Base-by-base conservation (phyloP, 257 asterid species). In the Penstemon newberryi region DNA sequence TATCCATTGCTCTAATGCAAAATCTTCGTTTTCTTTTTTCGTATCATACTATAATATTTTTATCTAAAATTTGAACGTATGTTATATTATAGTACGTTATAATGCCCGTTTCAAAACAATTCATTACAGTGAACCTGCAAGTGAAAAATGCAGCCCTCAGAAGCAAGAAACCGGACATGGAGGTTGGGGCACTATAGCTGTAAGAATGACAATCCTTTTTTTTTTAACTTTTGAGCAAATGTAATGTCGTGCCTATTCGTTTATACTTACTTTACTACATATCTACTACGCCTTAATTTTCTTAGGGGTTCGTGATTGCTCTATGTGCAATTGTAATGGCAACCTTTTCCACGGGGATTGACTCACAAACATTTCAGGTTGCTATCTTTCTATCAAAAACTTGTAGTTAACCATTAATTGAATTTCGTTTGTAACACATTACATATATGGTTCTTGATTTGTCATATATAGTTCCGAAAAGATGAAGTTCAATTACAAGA, bases 261-360 rank as follows among this genome's bases (percentile, higher is more conserved):
- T 47, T 25, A 37, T 18, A 10, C 11, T 3, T 58, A 9, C 33
- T 69, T 56, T 65, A 36, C 38, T 66, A 13, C 10, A 56, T 70
- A n/a, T 25, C 33, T 25, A 25, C 33, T 25, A 25, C 33, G 33
- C 33, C 33, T 25, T 25, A 25, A 25, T 25, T 25, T 25, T 25
- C 33, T 1, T 77, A 92, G 96, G 96, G 94, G 39, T 90, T 92
- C 44, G 83, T 84, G 59, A 83, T 92, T 63, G 98, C 88, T 67
- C 70, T 92, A 37, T 85, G 87, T 63, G 97, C 96, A 44, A 82
- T 90, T 64, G 98, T 90, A 52, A 85, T 88, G 67, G 98, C 96
- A 8, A 92, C 97, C 0, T 92, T 92, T 71, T 92, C 98, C 13
- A 92, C 98, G 0, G 98, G 98, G 74, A 92, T 90, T 40, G 98